Evolutionary conservation across 257 asterid species (phyloP).

Genomic region (Solanum sejunctum): DNA sequence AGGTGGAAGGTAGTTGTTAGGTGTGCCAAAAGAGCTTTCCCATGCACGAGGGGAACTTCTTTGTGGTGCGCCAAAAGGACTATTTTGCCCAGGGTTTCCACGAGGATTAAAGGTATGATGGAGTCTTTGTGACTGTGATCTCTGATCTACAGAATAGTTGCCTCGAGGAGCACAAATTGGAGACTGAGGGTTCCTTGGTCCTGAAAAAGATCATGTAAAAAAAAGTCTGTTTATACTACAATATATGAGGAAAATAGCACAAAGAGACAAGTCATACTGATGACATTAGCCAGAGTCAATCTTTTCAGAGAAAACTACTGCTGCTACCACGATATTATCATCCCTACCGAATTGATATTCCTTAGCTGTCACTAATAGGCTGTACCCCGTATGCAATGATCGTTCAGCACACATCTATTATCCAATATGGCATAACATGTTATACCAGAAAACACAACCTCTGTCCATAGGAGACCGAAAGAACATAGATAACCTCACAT

Average conservation of each 20-base stretch:
- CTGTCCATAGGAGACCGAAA: neutral
- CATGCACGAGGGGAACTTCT: conserved; percentile 19
- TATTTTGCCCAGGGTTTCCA: conserved; percentile 15
- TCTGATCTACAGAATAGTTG: conserved; percentile 22
- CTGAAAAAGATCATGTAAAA: conserved; percentile 10
- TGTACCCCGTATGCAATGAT: neutral
- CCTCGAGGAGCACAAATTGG: conserved; percentile 25
- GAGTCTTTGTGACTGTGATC: conserved; percentile 23
- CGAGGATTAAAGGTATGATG: conserved; percentile 16
- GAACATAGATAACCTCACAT: neutral
- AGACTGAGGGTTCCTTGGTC: conserved; percentile 23
- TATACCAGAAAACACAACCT: neutral
- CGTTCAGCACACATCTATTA: neutral
- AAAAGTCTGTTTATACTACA: neutral
- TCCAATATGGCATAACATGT: neutral
- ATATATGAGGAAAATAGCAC: neutral
- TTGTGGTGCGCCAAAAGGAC: conserved; percentile 20
- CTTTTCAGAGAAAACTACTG: neutral
- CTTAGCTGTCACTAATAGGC: neutral
- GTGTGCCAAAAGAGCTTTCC: conserved; percentile 19
- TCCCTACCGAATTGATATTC: neutral
- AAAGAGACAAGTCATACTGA: neutral
- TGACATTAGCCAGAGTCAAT: neutral
- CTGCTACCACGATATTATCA: neutral
- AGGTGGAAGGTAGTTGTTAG: conserved; percentile 12